Evolutionary conservation across 495 filamentous ascomycete genomes (phyloP).

Genomic region (Neurospora cerealis): DNA sequence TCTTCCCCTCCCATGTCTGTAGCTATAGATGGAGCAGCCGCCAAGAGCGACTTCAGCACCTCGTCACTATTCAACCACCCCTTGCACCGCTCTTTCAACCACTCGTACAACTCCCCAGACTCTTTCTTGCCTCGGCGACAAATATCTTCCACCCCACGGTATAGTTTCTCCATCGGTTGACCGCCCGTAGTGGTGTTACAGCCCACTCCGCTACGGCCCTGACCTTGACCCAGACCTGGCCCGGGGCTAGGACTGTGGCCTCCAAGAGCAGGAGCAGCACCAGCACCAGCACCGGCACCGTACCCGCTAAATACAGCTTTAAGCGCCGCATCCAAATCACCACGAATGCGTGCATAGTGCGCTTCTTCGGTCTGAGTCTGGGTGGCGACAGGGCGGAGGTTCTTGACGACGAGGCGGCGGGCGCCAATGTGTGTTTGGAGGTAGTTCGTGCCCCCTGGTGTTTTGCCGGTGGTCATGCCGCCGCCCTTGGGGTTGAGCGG

Average conservation of each 20-base stretch:
- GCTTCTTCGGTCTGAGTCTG: constrained; percentile 24
- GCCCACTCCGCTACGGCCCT: neutral
- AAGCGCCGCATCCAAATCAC: constrained; percentile 62
- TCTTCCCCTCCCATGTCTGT: constrained; percentile 32
- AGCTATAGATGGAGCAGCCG: constrained; percentile 1
- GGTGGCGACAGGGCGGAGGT: constrained; percentile 56
- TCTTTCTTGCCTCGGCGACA: constrained; percentile 56
- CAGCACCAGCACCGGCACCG: neutral
- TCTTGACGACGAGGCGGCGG: constrained; percentile 83
- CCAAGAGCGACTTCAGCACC: constrained; percentile 43
- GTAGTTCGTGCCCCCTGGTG: constrained; percentile 11
- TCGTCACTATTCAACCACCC: constrained; percentile 44
- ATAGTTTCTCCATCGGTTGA: constrained; percentile 74
- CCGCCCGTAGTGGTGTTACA: neutral
- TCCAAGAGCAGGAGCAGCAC: neutral
- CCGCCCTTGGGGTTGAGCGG: neutral
- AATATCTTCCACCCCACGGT: constrained; percentile 80
- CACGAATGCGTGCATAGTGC: constrained; percentile 65
- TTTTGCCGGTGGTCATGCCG: neutral
- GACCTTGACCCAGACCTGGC: neutral
- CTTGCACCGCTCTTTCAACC: constrained; percentile 53
- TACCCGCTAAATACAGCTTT: constrained; percentile 50
- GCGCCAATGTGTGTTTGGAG: constrained; percentile 51
- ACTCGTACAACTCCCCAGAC: constrained; percentile 52
- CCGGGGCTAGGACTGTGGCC: neutral